Conservation (phyloP, 1,284 basidiomycete species). For the Chalciporus sp. region DNA sequence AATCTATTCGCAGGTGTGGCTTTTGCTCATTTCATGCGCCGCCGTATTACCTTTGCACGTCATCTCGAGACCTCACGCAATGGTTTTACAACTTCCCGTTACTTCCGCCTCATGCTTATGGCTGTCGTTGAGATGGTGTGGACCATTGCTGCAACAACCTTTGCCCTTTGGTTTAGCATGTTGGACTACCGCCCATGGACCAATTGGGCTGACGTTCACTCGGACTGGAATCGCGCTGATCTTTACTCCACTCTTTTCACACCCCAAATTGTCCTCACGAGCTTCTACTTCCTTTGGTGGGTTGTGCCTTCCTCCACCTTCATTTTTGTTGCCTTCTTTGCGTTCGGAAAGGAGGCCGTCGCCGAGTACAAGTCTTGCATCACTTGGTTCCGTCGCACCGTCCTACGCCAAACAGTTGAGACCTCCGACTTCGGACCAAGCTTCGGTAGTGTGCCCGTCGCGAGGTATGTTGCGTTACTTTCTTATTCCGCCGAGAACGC, state of each 20-base stretch:
- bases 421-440: background rate
- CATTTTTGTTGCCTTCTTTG: conserved; percentile 7
- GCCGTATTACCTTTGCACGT: conserved; percentile 4
- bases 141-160: background rate
- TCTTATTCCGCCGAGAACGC: no score
- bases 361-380: conserved; percentile 3
- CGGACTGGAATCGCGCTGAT: conserved; percentile 1
- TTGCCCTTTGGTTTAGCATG: conserved; percentile 1
- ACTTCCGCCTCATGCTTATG: conserved; percentile 9
- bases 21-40: conserved; percentile 2
- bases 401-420: conserved; percentile 1
- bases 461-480: background rate
- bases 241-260: background rate
- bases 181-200: conserved; percentile 1
- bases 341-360: conserved; percentile 6
- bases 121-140: conserved; percentile 8
- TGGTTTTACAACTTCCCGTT: conserved; percentile 5
- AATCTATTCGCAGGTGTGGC: background rate
- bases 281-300: conserved; percentile 3
- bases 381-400: conserved; percentile 4
- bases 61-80: conserved; percentile 3
- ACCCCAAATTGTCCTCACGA: background rate
- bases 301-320: conserved; percentile 1
- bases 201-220: conserved; percentile 10
- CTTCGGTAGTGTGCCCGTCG: conserved; percentile 1